Base-by-base conservation (phyloP, 192 early-diverging fungal species). In the Coemansia sp. region DNA sequence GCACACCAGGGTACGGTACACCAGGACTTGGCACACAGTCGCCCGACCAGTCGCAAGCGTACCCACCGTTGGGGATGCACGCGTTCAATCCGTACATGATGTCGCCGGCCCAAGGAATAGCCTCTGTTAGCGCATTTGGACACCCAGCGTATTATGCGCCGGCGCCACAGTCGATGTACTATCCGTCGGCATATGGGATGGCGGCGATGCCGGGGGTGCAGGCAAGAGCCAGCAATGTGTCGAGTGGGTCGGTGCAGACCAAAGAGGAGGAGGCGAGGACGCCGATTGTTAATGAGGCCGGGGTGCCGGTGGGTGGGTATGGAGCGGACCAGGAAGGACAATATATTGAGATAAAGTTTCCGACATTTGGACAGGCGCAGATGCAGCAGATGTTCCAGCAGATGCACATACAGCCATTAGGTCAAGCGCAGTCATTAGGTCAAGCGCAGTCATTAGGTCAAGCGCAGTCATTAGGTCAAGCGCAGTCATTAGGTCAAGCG, bases 281-380 rank as follows among this genome's bases (percentile, higher is more conserved):
- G 19, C 76, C 70, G 21, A 72, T 72, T 15, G 70, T 72, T 17
- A 72, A 63, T 19, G 76, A 78, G 50, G 64, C 64, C 0, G 70
- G 67, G 0, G 56, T 63, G 29, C 67, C 70, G 0, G 66, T 73
- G 70, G 76, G 76, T 48, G 71, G 71, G 37, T 79, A 70, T 56
- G 76, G 76, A 12, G 35, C 49, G 1, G 76, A 79, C 64, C 70
- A 73, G 60, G 70, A 70, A 47, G 76, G 76, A 7, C 76, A 79
- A 70, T 79, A 79, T 41, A 79, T 79, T 65, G 76, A 79, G 67
- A 79, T 79, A 45, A 79, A 79, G 71, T 79, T 79, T 50, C 76
- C 76, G 25, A 73, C 76, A n/a, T 73, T 79, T 41, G 76, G 76
- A n/a, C 76, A 73, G 61, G 63, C 57, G 7, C 76, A 78, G 51